These are phyloP conservation scores for Dothistroma septosporum DNA, from an alignment of 2,329 filamentous ascomycete genomes.

Conservation along the genomic window DNA sequence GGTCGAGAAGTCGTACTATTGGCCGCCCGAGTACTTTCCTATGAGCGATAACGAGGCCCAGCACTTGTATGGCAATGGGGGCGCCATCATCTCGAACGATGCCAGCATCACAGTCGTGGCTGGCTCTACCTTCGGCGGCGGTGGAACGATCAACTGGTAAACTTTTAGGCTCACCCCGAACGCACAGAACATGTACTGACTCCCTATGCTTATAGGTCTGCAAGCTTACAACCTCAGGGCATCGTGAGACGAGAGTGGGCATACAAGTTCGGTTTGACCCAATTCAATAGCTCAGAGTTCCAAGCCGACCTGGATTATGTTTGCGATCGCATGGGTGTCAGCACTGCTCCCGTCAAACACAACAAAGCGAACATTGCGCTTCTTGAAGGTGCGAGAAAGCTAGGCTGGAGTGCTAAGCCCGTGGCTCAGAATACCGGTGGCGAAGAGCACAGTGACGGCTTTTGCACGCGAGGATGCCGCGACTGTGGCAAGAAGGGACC, in stretches of 20 bases:
- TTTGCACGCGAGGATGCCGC: conserved; percentile 57
- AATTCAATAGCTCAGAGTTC: conserved; percentile 70
- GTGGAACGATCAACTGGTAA: conserved; percentile 34
- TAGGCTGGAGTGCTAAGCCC: conserved; percentile 65
- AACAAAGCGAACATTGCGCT: conserved; percentile 68
- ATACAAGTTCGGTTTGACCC: conserved; percentile 57
- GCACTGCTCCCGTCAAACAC: conserved; percentile 61
- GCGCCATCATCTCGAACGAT: conserved; percentile 52
- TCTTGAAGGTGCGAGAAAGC: conserved; percentile 68
- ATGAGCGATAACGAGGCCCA: conserved; percentile 62
- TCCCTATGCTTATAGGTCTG: conserved; percentile 56
- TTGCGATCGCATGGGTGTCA: conserved; percentile 73
- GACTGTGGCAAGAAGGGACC: conserved; percentile 75
- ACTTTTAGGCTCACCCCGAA: neutral
- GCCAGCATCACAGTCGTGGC: conserved; percentile 57
- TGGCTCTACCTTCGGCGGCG: conserved; percentile 76
- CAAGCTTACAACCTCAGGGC: conserved; percentile 63
- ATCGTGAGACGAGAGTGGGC: conserved; percentile 82
- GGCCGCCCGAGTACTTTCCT: conserved; percentile 66
- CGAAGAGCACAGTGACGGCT: conserved; percentile 66
- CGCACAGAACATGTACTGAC: neutral
- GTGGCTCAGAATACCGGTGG: conserved; percentile 79
- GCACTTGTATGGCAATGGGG: conserved; percentile 67
- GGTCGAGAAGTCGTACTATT: conserved; percentile 78
- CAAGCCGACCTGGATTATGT: conserved; percentile 77